A percentile compares a stretch with the other conserved stretches of the same genome.
phyloP scores from a whole-genome alignment of 139 green algal species.

The Pleodorina starrii region DNA sequence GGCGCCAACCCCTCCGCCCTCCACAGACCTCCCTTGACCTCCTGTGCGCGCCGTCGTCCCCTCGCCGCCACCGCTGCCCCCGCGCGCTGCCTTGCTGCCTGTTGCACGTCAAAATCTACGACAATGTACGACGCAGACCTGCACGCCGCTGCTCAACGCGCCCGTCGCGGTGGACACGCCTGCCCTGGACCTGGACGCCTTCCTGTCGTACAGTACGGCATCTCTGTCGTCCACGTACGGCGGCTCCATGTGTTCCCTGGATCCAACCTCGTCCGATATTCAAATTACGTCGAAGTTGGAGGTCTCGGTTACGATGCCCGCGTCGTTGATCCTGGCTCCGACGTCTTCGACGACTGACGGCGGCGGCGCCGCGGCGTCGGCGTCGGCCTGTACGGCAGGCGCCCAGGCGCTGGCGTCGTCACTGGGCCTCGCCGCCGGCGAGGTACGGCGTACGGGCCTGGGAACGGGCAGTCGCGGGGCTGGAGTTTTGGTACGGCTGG shows the following conservation, averaged over 20 bases:
- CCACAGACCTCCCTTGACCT: too few species aligned
- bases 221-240: background rate
- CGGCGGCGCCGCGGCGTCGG: background rate
- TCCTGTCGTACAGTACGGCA: background rate
- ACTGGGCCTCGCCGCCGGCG: background rate
- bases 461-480: too few species aligned
- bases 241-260: background rate
- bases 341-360: background rate
- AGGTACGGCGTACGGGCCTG: slow-evolving; percentile 29
- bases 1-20: too few species aligned
- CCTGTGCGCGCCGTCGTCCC: too few species aligned
- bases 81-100: too few species aligned
- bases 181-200: background rate
- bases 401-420: background rate
- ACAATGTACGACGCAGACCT: too few species aligned
- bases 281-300: background rate
- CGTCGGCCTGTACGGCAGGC: background rate
- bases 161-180: slow-evolving; percentile 8
- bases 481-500: too few species aligned
- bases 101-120: too few species aligned
- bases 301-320: background rate
- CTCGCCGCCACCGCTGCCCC: too few species aligned
- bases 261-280: background rate
- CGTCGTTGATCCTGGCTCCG: background rate
- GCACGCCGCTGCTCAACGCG: background rate